Evolutionary conservation across 1,284 basidiomycete genomes (phyloP), one percentile per base, ranked within the genome.

Genomic region (Ustilago tritici): DNA sequence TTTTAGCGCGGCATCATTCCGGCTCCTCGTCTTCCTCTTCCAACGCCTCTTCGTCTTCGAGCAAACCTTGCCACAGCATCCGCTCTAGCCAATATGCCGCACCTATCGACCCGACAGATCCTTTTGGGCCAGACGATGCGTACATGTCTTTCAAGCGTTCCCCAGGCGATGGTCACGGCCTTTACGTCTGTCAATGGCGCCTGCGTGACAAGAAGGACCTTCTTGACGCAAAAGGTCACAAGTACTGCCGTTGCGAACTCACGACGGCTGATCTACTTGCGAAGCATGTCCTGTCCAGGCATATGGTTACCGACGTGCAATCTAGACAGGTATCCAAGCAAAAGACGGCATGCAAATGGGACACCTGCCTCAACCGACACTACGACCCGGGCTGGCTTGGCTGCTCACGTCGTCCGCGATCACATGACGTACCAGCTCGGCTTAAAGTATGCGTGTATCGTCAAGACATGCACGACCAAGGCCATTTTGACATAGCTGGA

Each of bases 331-430:
- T 46, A 9, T 17, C 31, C 15, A 7, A 40, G 7, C 31, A 9
- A 23, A 69, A 65, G 46, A 49, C 57, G 11, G 65, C 66, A 12
- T 75, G 72, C 54, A 65, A 63, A 15, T 76, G 73, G 73, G 61
- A 52, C 49, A 47, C 14, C 9, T 76, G 73, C 54, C 55, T 61
- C 52, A 76, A 71, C 19, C 73, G 73, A 0, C 68, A 65, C 32
- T 76, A 68, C 19, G 53, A 65, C 11, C 28, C 66, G 11, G 11
- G 19, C 53, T 1, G 69, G 54, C 8, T 65, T 76, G 32, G 73
- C 67, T 2, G 28, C 52, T 23, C 73, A 71, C 36, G 8, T 76
- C 14, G 64, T 76, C 4, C 59, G 71, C 40, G 64, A 75, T 23
- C 73, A 76, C n/a, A 46, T 76, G 14, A 61, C 57, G 1, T 19